Conservation (phyloP, 2,329 filamentous ascomycete species). For the Fusarium hainanense region DNA sequence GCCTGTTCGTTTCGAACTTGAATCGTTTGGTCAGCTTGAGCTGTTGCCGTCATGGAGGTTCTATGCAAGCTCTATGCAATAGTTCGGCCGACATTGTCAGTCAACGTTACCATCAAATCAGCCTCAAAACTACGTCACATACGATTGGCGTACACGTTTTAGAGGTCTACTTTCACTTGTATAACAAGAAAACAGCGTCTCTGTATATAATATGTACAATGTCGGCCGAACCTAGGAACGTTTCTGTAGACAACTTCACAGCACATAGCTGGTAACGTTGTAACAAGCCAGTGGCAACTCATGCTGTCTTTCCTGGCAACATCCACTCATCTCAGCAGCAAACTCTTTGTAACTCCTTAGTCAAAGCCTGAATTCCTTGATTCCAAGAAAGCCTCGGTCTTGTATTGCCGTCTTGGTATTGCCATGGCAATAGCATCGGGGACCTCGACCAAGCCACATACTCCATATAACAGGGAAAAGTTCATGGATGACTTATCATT, state of each 20-base stretch:
- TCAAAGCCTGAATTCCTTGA: not conserved
- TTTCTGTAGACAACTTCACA: not conserved
- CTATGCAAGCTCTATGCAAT: not conserved
- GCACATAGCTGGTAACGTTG: not conserved
- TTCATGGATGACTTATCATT: not conserved
- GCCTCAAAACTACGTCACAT: not conserved
- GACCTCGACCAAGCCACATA: not conserved
- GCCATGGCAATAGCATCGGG: not conserved
- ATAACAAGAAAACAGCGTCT: not conserved
- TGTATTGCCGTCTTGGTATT: not conserved
- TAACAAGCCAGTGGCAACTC: not conserved
- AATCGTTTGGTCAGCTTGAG: fast-evolving
- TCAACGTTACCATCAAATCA: not conserved
- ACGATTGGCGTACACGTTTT: not conserved
- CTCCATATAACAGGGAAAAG: not conserved
- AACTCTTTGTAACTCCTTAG: not conserved
- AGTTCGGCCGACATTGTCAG: not conserved
- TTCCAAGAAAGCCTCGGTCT: not conserved
- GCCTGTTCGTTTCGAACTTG: fast-evolving
- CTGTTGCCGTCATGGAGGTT: not conserved
- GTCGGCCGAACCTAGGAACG: not conserved
- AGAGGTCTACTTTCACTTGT: not conserved
- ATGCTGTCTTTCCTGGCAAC: not conserved
- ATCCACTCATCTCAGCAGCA: not conserved
- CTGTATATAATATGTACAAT: not conserved